Percentiles rank a stretch among this genome's conserved stretches.
Conservation (phyloP, 768 basidiomycete species). For the Rossbeevera mucosa region DNA sequence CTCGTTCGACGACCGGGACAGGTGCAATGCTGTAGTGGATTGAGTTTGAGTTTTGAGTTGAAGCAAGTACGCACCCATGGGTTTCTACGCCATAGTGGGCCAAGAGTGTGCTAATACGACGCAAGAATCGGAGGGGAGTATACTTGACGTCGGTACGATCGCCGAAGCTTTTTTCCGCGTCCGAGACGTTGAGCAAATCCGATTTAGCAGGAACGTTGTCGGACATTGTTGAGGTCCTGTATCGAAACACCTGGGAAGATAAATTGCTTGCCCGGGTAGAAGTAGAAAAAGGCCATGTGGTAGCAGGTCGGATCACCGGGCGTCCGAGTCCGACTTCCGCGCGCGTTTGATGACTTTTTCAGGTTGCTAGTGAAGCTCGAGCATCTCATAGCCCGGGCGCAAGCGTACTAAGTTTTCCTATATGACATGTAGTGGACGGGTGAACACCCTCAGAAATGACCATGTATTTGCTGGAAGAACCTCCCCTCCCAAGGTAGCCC, state of each 20-base stretch:
- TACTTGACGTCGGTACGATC: not conserved
- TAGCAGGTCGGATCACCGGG: not conserved
- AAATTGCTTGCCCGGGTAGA: not conserved
- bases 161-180: constrained; percentile 2
- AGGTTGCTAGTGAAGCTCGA: too few relatives aligned
- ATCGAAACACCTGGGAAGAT: not conserved
- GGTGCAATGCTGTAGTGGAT: constrained; percentile 35
- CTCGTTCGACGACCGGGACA: constrained; percentile 32
- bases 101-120: constrained; percentile 26
- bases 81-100: constrained; percentile 38
- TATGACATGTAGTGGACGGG: too few relatives aligned
- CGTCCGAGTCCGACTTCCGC: not conserved
- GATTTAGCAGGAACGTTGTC: not conserved
- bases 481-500: too few relatives aligned
- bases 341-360: too few relatives aligned
- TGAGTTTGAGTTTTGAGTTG: not conserved
- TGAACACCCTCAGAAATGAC: too few relatives aligned
- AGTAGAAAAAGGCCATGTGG: not conserved
- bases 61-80: constrained; percentile 32
- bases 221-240: constrained; percentile 4
- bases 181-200: not conserved
- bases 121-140: constrained; percentile 12
- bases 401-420: too few relatives aligned
- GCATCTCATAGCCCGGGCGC: too few relatives aligned
- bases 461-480: too few relatives aligned